Evolutionary conservation across 305 asterid genomes (phyloP).

Genomic region (Striga hermonthica): DNA sequence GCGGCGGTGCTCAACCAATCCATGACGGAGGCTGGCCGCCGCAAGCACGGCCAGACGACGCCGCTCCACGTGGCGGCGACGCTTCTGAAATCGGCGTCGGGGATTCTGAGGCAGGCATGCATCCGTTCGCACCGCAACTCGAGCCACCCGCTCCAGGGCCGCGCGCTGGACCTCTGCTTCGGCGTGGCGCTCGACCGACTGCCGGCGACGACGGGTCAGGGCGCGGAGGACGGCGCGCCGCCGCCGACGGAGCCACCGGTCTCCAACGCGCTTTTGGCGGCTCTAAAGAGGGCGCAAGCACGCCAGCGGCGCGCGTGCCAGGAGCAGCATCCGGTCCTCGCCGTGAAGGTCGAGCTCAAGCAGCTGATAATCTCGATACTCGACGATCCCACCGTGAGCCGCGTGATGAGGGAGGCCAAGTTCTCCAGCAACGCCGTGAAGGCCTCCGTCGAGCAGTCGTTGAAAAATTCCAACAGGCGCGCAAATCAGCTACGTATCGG

Average conservation of each 20-base stretch:
- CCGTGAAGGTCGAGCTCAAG: constrained; percentile 89
- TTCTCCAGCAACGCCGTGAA: constrained; percentile 90
- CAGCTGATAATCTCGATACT: constrained; percentile 85
- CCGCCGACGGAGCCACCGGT: constrained; percentile 62
- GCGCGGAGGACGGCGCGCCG: constrained; percentile 29
- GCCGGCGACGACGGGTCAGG: constrained; percentile 53
- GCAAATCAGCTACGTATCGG: constrained; percentile 25
- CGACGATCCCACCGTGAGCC: constrained; percentile 91
- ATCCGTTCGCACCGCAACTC: constrained; percentile 90
- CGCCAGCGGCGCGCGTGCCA: constrained; percentile 94
- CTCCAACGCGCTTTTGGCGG: constrained; percentile 89
- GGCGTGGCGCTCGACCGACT: constrained; percentile 81
- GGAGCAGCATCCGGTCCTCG: constrained; percentile 84
- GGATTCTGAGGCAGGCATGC: constrained; percentile 74
- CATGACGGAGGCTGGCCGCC: constrained; percentile 70
- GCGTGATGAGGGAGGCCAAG: constrained; percentile 95
- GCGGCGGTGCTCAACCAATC: constrained; percentile 72
- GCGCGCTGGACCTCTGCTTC: constrained; percentile 92
- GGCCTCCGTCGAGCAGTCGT: constrained; percentile 71
- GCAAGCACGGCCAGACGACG: constrained; percentile 88
- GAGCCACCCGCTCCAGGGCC: constrained; percentile 90
- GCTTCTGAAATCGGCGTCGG: constrained; percentile 65
- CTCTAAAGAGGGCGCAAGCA: constrained; percentile 87
- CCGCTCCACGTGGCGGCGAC: constrained; percentile 96
- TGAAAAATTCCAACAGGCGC: constrained; percentile 37